A percentile compares a stretch with the other conserved stretches of the same genome.
These are phyloP conservation scores for Cenchrus americanus DNA, from an alignment of 176 grass and related monocot species.

Conservation along the genomic window DNA sequence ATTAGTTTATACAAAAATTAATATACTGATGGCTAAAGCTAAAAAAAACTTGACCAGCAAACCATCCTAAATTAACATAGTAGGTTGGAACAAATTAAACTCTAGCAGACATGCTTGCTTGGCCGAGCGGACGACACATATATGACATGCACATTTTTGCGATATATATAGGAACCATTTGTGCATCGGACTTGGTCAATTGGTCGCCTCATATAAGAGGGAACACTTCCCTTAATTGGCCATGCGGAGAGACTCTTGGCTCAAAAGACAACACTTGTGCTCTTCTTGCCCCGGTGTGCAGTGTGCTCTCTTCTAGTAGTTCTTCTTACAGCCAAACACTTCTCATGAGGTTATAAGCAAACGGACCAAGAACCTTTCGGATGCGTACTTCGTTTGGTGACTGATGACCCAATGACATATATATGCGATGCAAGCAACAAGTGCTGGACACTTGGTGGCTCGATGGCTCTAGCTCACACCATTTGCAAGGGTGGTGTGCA, in stretches of 20 bases:
- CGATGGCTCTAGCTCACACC: background rate
- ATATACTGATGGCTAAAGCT: background rate
- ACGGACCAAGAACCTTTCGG: background rate
- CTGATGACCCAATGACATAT: background rate
- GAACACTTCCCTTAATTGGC: background rate
- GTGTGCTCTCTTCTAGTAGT: too few relatives aligned
- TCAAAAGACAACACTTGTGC: background rate
- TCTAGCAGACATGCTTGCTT: background rate
- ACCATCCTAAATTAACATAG: background rate
- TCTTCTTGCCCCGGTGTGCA: background rate
- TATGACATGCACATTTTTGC: background rate
- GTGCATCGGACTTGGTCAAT: background rate
- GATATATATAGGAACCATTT: background rate
- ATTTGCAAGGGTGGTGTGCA: constrained; percentile 1
- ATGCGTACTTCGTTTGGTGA: constrained; percentile 9
- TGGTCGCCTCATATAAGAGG: background rate
- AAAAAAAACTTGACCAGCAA: background rate
- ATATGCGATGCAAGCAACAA: background rate
- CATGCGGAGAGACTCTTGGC: background rate
- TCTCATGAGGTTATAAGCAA: background rate
- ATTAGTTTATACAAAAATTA: background rate
- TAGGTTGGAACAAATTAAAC: background rate
- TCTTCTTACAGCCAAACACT: constrained; percentile 1
- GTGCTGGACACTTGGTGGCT: background rate
- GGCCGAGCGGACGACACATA: background rate